phyloP scores from a whole-genome alignment of 1,139 yeast genomes.

The Pichia sp. region DNA sequence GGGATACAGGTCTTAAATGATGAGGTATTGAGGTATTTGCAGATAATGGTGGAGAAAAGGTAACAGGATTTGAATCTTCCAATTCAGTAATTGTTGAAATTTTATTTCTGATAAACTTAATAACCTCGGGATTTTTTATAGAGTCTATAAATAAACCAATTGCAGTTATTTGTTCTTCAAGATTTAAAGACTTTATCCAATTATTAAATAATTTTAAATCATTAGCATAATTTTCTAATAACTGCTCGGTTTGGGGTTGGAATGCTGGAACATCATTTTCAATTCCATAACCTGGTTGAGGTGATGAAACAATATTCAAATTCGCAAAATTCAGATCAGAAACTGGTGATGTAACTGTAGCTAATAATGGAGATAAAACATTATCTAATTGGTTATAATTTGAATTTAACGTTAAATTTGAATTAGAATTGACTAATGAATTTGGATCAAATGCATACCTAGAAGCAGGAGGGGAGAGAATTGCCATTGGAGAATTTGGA shows the following conservation, averaged over 20 bases:
- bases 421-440: conserved; percentile 17
- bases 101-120: conserved; percentile 4
- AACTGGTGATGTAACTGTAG: conserved; percentile 7
- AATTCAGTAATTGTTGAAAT: not conserved
- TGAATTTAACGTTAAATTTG: not conserved
- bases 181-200: conserved; percentile 55
- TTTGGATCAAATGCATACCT: conserved; percentile 33
- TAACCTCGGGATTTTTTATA: conserved; percentile 42
- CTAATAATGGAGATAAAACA: conserved; percentile 6
- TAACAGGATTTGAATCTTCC: not conserved
- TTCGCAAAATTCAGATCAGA: conserved; percentile 7
- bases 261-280: conserved; percentile 32
- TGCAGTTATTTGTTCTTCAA: conserved; percentile 52
- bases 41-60: conserved; percentile 15
- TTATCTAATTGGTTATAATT: conserved; percentile 11
- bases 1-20: conserved; percentile 27
- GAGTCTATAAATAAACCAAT: conserved; percentile 51
- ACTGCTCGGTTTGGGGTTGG: conserved; percentile 27
- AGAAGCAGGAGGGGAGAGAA: conserved; percentile 34
- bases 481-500: conserved; percentile 21
- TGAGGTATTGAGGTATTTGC: conserved; percentile 10
- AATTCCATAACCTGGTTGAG: conserved; percentile 19
- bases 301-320: conserved; percentile 6
- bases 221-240: conserved; percentile 34
- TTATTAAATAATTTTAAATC: conserved; percentile 47